These are phyloP conservation scores for Alternaria infectoria DNA, from an alignment of 2,329 filamentous ascomycete species.

Conservation along the genomic window DNA sequence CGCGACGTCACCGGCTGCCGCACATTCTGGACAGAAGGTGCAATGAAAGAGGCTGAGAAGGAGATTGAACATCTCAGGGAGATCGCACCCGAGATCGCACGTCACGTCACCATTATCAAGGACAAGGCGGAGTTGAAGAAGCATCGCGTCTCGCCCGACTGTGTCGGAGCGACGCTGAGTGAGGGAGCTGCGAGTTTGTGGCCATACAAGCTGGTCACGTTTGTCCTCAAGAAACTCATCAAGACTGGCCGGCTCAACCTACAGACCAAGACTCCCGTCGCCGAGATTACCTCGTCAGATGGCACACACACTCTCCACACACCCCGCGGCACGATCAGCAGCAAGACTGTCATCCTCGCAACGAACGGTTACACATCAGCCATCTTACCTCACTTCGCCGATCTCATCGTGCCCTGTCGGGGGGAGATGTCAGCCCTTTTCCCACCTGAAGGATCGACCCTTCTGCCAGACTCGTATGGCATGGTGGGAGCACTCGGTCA, in stretches of 20 bases:
- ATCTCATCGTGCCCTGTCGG: conserved; percentile 77
- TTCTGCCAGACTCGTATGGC: conserved; percentile 67
- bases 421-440: conserved; percentile 74
- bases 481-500: conserved; percentile 62
- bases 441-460: conserved; percentile 56
- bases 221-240: conserved; percentile 68
- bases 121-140: conserved; percentile 55
- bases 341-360: conserved; percentile 73
- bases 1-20: conserved; percentile 67
- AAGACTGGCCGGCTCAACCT: conserved; percentile 66
- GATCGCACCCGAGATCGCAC: conserved; percentile 63
- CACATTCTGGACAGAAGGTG: conserved; percentile 63
- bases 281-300: conserved; percentile 35
- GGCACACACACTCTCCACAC: conserved; percentile 69
- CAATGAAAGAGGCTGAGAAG: conserved; percentile 60
- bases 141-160: conserved; percentile 56
- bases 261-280: conserved; percentile 74
- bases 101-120: conserved; percentile 48
- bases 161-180: conserved; percentile 69
- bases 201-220: conserved; percentile 84
- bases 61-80: conserved; percentile 60
- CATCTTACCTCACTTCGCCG: conserved; percentile 71
- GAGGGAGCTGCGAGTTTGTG: conserved; percentile 71
- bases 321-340: conserved; percentile 67
- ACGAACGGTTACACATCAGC: conserved; percentile 86